phyloP scores from a whole-genome alignment of 2,329 filamentous ascomycete genomes.

The Drechslerella dactyloides region DNA sequence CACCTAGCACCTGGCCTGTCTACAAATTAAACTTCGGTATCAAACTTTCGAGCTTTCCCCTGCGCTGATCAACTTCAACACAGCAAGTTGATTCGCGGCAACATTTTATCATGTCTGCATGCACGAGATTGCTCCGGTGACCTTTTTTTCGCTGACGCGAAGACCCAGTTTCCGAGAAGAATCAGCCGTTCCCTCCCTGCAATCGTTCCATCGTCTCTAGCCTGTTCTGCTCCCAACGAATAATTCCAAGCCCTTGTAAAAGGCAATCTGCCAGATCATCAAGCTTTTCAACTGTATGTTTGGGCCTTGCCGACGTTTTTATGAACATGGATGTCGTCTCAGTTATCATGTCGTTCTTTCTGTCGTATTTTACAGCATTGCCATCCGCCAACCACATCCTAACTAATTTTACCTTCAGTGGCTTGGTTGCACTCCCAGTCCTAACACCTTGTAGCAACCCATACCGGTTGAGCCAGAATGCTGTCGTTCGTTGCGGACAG shows the following conservation, averaged over 20 bases:
- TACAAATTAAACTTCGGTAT: not conserved
- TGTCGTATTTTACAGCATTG: slow-evolving; percentile 50
- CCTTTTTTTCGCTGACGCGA: too few relatives aligned
- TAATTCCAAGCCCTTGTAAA: slow-evolving; percentile 77
- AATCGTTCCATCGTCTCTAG: slow-evolving; percentile 54
- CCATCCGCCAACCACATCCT: slow-evolving; percentile 62
- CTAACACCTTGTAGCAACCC: slow-evolving; percentile 7
- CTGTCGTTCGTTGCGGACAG: slow-evolving; percentile 35
- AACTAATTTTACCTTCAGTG: slow-evolving; percentile 69
- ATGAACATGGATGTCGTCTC: slow-evolving; percentile 53
- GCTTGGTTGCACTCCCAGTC: slow-evolving; percentile 17
- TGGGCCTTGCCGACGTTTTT: slow-evolving; percentile 25
- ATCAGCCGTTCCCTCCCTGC: not conserved
- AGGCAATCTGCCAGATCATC: slow-evolving; percentile 83
- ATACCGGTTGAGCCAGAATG: slow-evolving; percentile 30
- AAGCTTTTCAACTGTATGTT: slow-evolving; percentile 64
- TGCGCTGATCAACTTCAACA: too few relatives aligned
- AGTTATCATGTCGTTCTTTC: slow-evolving; percentile 10
- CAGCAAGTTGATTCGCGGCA: not conserved
- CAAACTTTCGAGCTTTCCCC: too few relatives aligned
- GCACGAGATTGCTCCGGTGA: not conserved
- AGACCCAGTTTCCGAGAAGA: not conserved
- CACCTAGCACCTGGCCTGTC: not conserved
- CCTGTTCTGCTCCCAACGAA: slow-evolving; percentile 74
- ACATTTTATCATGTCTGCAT: not conserved